Conservation (phyloP, 2,329 filamentous ascomycete species). For the Cytospora paraplurivora region DNA sequence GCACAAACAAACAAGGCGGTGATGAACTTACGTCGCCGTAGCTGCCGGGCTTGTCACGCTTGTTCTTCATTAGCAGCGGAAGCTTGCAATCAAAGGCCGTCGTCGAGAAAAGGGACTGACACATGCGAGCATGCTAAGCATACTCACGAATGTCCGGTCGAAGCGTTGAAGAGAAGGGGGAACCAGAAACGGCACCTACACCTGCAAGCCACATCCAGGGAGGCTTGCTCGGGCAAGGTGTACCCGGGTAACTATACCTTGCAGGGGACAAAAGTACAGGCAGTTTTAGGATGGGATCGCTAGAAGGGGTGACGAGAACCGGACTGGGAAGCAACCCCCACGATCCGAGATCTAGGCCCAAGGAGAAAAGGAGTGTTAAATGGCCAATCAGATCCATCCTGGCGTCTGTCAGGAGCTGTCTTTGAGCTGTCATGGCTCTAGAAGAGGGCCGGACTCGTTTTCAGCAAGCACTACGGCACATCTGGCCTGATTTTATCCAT, state of each 20-base stretch:
- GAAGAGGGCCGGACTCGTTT: constrained; percentile 14
- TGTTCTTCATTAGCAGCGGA: background rate
- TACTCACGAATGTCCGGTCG: background rate
- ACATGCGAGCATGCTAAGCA: background rate
- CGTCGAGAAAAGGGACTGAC: background rate
- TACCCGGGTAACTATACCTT: background rate
- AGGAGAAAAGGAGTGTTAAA: constrained; percentile 3
- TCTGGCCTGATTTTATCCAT: constrained; percentile 10
- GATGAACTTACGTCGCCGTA: background rate
- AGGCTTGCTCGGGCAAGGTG: background rate
- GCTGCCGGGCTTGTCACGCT: background rate
- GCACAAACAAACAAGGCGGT: background rate
- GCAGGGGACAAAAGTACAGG: background rate
- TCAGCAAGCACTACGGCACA: constrained; percentile 2
- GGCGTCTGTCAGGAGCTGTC: constrained; percentile 25
- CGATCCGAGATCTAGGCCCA: constrained; percentile 20
- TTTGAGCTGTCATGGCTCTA: constrained; percentile 18
- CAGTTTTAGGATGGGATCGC: background rate
- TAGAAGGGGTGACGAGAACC: constrained; percentile 7
- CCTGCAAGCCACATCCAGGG: background rate
- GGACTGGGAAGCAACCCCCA: constrained; percentile 19
- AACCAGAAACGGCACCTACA: background rate
- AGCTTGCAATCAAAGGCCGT: background rate
- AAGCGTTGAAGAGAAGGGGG: background rate
- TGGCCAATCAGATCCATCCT: constrained; percentile 18